Conservation (phyloP, 1,139 yeast species). For the Yamadazyma songkhlaensis region DNA sequence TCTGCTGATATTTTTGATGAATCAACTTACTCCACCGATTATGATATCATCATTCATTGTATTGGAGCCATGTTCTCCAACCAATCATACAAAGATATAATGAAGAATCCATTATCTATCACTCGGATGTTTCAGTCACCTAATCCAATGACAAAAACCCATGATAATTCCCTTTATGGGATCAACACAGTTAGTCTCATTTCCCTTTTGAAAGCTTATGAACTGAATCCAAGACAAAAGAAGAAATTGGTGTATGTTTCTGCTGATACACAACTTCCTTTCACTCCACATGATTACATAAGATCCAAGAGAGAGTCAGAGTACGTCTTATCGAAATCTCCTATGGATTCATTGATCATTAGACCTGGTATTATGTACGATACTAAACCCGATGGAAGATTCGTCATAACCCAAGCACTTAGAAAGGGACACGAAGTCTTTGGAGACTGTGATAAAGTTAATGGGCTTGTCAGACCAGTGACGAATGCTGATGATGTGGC, state of each 20-base stretch:
- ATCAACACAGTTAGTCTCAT: constrained; percentile 72
- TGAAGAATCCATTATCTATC: constrained; percentile 31
- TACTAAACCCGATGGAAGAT: constrained; percentile 19
- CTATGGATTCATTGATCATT: constrained; percentile 58
- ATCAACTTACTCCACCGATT: constrained; percentile 47
- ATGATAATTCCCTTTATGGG: constrained; percentile 52
- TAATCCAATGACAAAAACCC: constrained; percentile 54
- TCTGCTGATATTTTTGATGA: constrained; percentile 69
- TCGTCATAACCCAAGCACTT: constrained; percentile 9
- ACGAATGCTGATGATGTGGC: constrained; percentile 73
- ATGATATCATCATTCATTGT: constrained; percentile 76
- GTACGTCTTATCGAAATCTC: constrained; percentile 41
- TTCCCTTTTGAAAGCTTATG: constrained; percentile 44
- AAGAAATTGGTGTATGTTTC: constrained; percentile 66
- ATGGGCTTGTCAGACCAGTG: constrained; percentile 57
- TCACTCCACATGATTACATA: constrained; percentile 66
- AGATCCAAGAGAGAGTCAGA: constrained; percentile 79
- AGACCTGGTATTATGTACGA: constrained; percentile 88
- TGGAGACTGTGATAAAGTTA: constrained; percentile 21
- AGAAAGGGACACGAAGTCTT: constrained; percentile 22
- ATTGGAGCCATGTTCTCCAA: constrained; percentile 74
- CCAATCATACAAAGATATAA: constrained; percentile 56
- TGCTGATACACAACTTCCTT: constrained; percentile 60
- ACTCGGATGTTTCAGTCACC: constrained; percentile 22
- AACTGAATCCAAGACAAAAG: constrained; percentile 4